Conservation (phyloP, 345 rosid species). For the Hibiscus syriacus region DNA sequence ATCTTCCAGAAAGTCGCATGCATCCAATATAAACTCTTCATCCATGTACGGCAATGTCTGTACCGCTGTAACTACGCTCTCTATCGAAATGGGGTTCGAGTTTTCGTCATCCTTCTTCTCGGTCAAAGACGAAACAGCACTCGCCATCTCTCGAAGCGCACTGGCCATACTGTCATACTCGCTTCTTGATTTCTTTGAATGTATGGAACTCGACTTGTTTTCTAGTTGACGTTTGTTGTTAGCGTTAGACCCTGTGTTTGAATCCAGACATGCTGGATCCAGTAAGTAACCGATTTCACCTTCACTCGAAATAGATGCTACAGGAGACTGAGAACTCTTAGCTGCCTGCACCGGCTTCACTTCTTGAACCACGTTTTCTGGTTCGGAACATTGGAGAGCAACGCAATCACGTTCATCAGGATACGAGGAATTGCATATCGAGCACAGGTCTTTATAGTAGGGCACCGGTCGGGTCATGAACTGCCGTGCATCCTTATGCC, state of each 20-base stretch:
- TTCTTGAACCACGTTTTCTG: slow-evolving; percentile 32
- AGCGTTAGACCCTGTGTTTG: slow-evolving; percentile 16
- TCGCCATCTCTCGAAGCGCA: slow-evolving; percentile 23
- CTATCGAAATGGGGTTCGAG: slow-evolving; percentile 35
- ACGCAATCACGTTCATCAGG: slow-evolving; percentile 39
- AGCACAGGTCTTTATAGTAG: slow-evolving; percentile 61
- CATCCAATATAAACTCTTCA: slow-evolving; percentile 82
- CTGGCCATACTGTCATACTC: slow-evolving; percentile 18
- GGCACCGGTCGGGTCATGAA: slow-evolving; percentile 77
- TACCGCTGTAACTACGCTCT: slow-evolving; percentile 52
- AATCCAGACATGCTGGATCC: slow-evolving; percentile 14
- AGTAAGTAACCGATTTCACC: slow-evolving; percentile 31
- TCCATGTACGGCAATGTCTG: slow-evolving; percentile 79
- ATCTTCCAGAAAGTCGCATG: slow-evolving; percentile 84
- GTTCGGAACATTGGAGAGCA: slow-evolving; percentile 43
- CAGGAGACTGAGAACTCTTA: slow-evolving; percentile 25
- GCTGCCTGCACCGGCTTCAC: slow-evolving; percentile 19
- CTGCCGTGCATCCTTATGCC: slow-evolving; percentile 59
- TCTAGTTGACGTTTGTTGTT: slow-evolving; percentile 41
- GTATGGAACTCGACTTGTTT: slow-evolving; percentile 21
- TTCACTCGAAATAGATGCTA: slow-evolving; percentile 31
- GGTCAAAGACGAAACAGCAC: neutral
- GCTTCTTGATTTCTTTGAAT: slow-evolving; percentile 30
- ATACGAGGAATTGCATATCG: slow-evolving; percentile 37
- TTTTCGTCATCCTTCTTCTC: neutral